These are phyloP conservation scores for Coemansia asiatica DNA, from an alignment of 192 early-diverging fungal species.

Conservation along the genomic window DNA sequence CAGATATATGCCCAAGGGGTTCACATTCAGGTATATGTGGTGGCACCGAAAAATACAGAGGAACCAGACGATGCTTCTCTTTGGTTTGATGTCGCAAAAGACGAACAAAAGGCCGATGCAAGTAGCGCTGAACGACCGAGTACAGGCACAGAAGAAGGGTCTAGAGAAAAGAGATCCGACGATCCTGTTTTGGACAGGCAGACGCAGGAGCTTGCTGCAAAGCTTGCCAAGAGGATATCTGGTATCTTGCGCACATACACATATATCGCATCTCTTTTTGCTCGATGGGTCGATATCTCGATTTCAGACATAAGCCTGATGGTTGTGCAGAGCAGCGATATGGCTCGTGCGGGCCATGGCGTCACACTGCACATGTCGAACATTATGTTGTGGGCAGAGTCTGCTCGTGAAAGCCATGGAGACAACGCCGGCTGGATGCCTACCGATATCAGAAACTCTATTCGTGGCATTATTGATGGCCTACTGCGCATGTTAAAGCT, in stretches of 20 bases:
- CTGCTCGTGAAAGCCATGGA: constrained; percentile 30
- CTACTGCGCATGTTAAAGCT: constrained; percentile 25
- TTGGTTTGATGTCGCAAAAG: constrained; percentile 24
- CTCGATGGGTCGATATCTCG: constrained; percentile 50
- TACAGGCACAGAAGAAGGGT: neutral
- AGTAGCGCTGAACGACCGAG: too few species aligned
- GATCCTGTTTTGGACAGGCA: constrained; percentile 31
- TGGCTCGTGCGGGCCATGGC: constrained; percentile 49
- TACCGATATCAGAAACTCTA: constrained; percentile 26
- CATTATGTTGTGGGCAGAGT: constrained; percentile 50
- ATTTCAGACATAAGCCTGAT: constrained; percentile 39
- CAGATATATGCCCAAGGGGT: constrained; percentile 52
- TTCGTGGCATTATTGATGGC: constrained; percentile 32
- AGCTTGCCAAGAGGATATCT: constrained; percentile 42
- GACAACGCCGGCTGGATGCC: constrained; percentile 20
- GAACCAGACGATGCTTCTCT: constrained; percentile 8
- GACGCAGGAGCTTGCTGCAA: constrained; percentile 29
- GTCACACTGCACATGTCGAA: constrained; percentile 41
- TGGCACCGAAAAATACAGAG: constrained; percentile 4
- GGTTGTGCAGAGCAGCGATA: constrained; percentile 37
- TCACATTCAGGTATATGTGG: constrained; percentile 32
- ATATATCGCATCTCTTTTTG: constrained; percentile 50
- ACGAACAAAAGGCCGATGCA: neutral
- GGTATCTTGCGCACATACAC: constrained; percentile 47
- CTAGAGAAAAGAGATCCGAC: neutral